Conservation (phyloP, 345 rosid species). For the Eutrema heterophyllum region DNA sequence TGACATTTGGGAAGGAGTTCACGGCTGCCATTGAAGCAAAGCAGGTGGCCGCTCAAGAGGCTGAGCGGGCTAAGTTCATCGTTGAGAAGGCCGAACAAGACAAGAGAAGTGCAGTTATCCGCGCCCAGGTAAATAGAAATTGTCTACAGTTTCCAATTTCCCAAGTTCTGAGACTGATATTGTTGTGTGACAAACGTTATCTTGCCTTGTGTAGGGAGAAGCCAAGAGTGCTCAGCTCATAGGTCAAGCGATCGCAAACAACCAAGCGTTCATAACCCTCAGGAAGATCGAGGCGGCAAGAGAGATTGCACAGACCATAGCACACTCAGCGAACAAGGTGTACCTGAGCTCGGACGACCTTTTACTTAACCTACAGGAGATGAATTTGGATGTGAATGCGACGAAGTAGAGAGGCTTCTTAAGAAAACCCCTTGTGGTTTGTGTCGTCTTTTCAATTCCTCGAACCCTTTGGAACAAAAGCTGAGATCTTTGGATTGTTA, state of each 20-base stretch:
- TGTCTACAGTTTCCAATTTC: not conserved
- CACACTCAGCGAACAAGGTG: conserved; percentile 63
- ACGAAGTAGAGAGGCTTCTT: conserved; percentile 13
- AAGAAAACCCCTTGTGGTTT: not conserved
- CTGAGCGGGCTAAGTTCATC: conserved; percentile 86
- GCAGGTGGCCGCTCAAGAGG: conserved; percentile 96
- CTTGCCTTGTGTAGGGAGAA: conserved; percentile 54
- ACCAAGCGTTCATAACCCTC: conserved; percentile 81
- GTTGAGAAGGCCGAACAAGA: conserved; percentile 98
- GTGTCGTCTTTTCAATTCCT: conserved; percentile 3
- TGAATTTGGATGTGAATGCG: conserved; percentile 41
- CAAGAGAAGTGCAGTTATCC: conserved; percentile 84
- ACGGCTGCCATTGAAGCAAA: conserved; percentile 95
- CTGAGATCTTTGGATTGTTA: not conserved
- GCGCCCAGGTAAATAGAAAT: conserved; percentile 60
- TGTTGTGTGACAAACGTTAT: not conserved
- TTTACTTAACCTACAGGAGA: conserved; percentile 64
- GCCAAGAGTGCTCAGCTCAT: conserved; percentile 90
- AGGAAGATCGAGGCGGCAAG: conserved; percentile 91
- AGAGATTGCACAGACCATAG: conserved; percentile 77
- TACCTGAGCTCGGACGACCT: conserved; percentile 66
- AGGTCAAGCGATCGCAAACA: conserved; percentile 87
- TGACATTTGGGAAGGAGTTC: conserved; percentile 89
- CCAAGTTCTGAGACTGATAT: not conserved
- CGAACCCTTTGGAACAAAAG: not conserved